phyloP scores from a whole-genome alignment of 2,329 filamentous ascomycete genomes.

The Ceratocystis huliohia region DNA sequence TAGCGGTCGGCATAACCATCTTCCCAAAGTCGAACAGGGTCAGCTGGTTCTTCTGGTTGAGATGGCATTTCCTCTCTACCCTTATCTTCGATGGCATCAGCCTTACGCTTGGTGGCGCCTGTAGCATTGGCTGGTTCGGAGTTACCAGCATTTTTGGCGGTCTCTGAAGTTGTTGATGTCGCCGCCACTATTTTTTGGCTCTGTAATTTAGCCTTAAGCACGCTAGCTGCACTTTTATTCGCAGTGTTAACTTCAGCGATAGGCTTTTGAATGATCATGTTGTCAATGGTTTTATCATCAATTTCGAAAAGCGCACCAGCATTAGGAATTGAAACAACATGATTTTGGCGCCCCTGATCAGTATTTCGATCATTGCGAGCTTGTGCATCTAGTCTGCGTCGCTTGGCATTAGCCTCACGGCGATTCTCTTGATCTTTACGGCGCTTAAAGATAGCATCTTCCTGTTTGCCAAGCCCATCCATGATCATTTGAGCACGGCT shows the following conservation, averaged over 20 bases:
- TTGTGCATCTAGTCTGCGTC: conserved; percentile 60
- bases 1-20: conserved; percentile 90
- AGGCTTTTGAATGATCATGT: conserved; percentile 61
- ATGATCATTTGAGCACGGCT: conserved; percentile 78
- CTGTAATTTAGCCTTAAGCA: conserved; percentile 69
- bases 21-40: conserved; percentile 87
- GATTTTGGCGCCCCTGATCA: conserved; percentile 20
- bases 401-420: conserved; percentile 64
- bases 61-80: conserved; percentile 41
- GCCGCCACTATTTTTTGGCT: conserved; percentile 24
- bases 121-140: background rate
- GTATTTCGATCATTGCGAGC: conserved; percentile 25
- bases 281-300: conserved; percentile 46
- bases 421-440: conserved; percentile 77
- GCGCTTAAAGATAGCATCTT: conserved; percentile 83
- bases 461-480: conserved; percentile 76
- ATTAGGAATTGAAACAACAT: conserved; percentile 19
- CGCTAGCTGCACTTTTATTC: conserved; percentile 89
- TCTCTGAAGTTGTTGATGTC: background rate
- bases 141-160: background rate
- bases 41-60: conserved; percentile 49
- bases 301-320: conserved; percentile 17
- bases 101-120: conserved; percentile 58
- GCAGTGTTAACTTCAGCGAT: conserved; percentile 71
- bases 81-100: conserved; percentile 52